Evolutionary conservation across 805 yeast genomes (phyloP).

Genomic region (Candida alai): DNA sequence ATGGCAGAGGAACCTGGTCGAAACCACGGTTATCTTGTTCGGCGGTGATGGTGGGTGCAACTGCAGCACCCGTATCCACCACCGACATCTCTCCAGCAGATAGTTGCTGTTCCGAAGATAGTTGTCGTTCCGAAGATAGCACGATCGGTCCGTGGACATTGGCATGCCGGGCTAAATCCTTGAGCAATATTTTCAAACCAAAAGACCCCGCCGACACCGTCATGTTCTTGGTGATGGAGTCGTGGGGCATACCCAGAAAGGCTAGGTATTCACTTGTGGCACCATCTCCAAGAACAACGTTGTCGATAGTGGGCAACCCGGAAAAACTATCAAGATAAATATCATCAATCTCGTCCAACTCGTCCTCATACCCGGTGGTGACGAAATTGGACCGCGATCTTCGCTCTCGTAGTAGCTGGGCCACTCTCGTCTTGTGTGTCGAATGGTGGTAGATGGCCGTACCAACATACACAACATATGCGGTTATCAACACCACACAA

Average conservation of each 20-base stretch:
- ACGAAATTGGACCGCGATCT: conserved; percentile 21
- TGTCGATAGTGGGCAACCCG: conserved; percentile 27
- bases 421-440: conserved; percentile 12
- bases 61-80: no score
- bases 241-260: conserved; percentile 2
- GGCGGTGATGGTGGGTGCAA: neutral
- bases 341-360: conserved; percentile 13
- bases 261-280: conserved; percentile 1
- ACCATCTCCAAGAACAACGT: conserved; percentile 13
- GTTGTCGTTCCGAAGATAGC: conserved; percentile 12
- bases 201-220: conserved; percentile 24
- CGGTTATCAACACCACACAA: conserved; percentile 51
- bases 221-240: neutral
- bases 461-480: conserved; percentile 58
- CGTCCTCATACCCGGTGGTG: conserved; percentile 3
- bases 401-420: conserved; percentile 14
- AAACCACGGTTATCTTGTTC: neutral
- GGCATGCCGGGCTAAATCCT: conserved; percentile 29
- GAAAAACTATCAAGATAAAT: conserved; percentile 19
- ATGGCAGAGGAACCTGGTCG: conserved; percentile 26
- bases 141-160: conserved; percentile 9
- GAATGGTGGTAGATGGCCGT: conserved; percentile 36
- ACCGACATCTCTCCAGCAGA: neutral
- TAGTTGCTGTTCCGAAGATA: conserved; percentile 9
- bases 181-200: conserved; percentile 30